These are phyloP conservation scores for Plenodomus biglobosus DNA, from an alignment of 2,329 filamentous ascomycete species.

Conservation along the genomic window DNA sequence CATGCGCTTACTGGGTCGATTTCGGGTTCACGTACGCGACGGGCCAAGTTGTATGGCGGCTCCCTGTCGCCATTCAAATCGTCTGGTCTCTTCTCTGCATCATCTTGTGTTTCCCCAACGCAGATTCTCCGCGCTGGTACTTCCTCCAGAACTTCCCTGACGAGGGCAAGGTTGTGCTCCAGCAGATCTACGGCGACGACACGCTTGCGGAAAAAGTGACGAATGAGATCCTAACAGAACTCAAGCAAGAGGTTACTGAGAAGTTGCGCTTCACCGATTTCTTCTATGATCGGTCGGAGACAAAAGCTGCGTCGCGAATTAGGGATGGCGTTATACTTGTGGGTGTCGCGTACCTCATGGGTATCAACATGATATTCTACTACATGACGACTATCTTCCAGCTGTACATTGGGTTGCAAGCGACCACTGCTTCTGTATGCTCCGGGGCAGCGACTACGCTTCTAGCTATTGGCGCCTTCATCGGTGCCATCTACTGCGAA, in stretches of 20 bases:
- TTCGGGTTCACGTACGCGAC: constrained; percentile 51
- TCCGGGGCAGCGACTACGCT: constrained; percentile 77
- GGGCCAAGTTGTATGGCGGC: constrained; percentile 48
- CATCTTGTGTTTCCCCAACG: constrained; percentile 47
- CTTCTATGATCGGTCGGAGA: not conserved
- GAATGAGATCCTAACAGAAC: constrained; percentile 1
- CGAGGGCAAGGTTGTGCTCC: too few relatives aligned
- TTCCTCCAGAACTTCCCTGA: constrained; percentile 38
- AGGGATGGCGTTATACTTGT: too few relatives aligned
- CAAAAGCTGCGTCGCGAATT: not conserved
- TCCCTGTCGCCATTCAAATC: constrained; percentile 53
- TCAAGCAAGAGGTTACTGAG: too few relatives aligned
- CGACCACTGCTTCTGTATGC: constrained; percentile 19
- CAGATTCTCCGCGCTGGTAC: constrained; percentile 51
- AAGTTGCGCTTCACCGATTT: not conserved
- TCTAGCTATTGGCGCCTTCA: constrained; percentile 67
- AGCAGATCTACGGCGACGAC: constrained; percentile 47
- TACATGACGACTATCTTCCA: constrained; percentile 41
- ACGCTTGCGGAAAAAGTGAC: constrained; percentile 42
- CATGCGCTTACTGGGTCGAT: constrained; percentile 53
- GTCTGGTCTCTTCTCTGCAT: constrained; percentile 49
- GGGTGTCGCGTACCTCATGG: not conserved
- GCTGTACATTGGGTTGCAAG: constrained; percentile 25
- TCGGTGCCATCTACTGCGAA: constrained; percentile 35
- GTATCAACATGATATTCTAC: constrained; percentile 33